phyloP scores from a whole-genome alignment of 805 yeast genomes.

The Ogataea saltuana region DNA sequence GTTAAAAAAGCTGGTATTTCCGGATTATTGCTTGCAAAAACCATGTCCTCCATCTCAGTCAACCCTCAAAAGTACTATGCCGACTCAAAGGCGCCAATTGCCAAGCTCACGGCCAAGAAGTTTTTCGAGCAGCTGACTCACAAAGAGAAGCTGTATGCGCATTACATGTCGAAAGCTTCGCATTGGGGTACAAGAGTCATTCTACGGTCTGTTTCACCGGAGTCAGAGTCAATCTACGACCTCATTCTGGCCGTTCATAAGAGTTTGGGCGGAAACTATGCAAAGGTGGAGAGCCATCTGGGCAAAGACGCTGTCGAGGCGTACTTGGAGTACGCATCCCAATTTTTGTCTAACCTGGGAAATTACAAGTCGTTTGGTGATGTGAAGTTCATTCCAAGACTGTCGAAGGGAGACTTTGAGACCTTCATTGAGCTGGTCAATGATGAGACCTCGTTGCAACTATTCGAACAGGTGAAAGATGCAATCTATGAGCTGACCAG shows the following conservation, averaged over 20 bases:
- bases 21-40: not conserved
- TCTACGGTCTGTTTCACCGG: slow-evolving; percentile 78
- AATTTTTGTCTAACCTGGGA: slow-evolving; percentile 72
- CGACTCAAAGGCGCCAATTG: slow-evolving; percentile 68
- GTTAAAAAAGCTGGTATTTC: not conserved
- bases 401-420: slow-evolving; percentile 50
- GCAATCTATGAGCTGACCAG: slow-evolving; percentile 52
- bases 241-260: slow-evolving; percentile 61
- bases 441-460: slow-evolving; percentile 34
- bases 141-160: slow-evolving; percentile 72
- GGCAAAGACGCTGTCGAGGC: slow-evolving; percentile 40
- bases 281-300: slow-evolving; percentile 36
- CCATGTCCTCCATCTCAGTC: slow-evolving; percentile 12
- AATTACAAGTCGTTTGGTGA: slow-evolving; percentile 89
- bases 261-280: slow-evolving; percentile 49
- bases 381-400: slow-evolving; percentile 75
- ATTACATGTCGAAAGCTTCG: slow-evolving; percentile 78
- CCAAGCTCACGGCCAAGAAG: slow-evolving; percentile 63
- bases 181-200: slow-evolving; percentile 83
- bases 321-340: slow-evolving; percentile 75
- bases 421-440: slow-evolving; percentile 45
- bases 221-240: slow-evolving; percentile 74
- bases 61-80: slow-evolving; percentile 43
- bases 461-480: slow-evolving; percentile 45
- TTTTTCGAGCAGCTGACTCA: slow-evolving; percentile 67